These are phyloP conservation scores for Aspergillus biplanus DNA, from an alignment of 495 filamentous ascomycete species.

Conservation along the genomic window DNA sequence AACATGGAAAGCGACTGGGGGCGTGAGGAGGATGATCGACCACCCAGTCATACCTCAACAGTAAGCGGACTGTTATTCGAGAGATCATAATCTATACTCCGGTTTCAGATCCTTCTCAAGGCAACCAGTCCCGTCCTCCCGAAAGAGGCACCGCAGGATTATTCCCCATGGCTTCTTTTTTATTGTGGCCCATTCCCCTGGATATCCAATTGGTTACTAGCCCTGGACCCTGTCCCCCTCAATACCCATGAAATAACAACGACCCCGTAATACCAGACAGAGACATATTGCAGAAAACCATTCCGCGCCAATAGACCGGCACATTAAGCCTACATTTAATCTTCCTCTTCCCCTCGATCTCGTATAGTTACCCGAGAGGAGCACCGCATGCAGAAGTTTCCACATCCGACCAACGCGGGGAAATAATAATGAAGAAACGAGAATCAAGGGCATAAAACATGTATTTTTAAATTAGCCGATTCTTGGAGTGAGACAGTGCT, in stretches of 20 bases:
- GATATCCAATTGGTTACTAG: not conserved
- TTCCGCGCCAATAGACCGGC: not conserved
- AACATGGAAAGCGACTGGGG: slow-evolving; percentile 69
- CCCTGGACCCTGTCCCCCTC: not conserved
- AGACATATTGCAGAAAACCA: not conserved
- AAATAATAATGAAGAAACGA: too few relatives aligned
- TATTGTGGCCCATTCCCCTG: too few relatives aligned
- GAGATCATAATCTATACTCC: not conserved
- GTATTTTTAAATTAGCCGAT: not conserved
- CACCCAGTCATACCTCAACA: slow-evolving; percentile 42
- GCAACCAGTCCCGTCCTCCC: not conserved
- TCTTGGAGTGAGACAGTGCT: not conserved
- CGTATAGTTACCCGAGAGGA: not conserved
- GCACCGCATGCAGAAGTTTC: too few relatives aligned
- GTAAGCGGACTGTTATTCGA: not conserved
- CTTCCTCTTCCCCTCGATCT: not conserved
- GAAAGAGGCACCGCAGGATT: not conserved
- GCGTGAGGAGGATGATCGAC: slow-evolving; percentile 62
- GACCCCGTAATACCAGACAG: not conserved
- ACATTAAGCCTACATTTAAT: not conserved
- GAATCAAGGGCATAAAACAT: too few relatives aligned
- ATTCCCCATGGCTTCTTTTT: not conserved
- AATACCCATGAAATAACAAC: not conserved
- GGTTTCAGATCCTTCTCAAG: slow-evolving; percentile 41
- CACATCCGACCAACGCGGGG: too few relatives aligned